These are phyloP conservation scores for Ceratobasidium sp. DNA, from an alignment of 1,284 basidiomycete species.

Conservation along the genomic window DNA sequence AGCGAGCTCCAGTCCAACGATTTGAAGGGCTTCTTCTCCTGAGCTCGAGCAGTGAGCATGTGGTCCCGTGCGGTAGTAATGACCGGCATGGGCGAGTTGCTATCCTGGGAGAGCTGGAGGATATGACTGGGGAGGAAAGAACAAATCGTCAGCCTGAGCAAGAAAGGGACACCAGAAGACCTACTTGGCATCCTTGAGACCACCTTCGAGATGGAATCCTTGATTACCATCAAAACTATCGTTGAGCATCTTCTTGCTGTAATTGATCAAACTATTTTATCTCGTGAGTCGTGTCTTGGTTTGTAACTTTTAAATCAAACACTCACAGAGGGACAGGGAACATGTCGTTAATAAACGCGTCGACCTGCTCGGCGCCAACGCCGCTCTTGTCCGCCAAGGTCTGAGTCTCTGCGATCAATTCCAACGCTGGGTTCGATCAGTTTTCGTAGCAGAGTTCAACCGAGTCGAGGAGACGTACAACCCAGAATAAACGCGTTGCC, in stretches of 20 bases:
- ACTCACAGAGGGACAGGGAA: conserved; percentile 66
- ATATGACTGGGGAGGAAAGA: conserved; percentile 58
- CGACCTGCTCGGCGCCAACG: conserved; percentile 63
- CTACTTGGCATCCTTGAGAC: conserved; percentile 80
- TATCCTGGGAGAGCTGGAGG: conserved; percentile 63
- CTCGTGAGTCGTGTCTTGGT: conserved; percentile 33
- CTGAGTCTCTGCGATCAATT: conserved; percentile 80
- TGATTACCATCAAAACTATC: conserved; percentile 77
- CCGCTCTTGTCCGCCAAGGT: conserved; percentile 87
- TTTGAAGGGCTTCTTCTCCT: conserved; percentile 62
- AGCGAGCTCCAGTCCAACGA: conserved; percentile 76
- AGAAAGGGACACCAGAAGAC: conserved; percentile 43
- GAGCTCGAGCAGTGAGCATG: conserved; percentile 76
- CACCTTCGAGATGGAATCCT: conserved; percentile 88
- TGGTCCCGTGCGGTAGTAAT: conserved; percentile 74
- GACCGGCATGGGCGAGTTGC: conserved; percentile 81
- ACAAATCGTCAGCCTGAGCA: background rate
- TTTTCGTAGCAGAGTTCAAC: background rate
- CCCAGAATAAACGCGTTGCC: conserved; percentile 76
- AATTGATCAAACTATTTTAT: conserved; percentile 59
- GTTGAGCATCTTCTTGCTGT: conserved; percentile 70
- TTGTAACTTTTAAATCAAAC: conserved; percentile 43
- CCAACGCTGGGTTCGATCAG: conserved; percentile 56
- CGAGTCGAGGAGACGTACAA: conserved; percentile 41
- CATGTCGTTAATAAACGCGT: conserved; percentile 67